Base-by-base conservation (phyloP, 345 rosid genomes). In the Barbarea vulgaris region DNA sequence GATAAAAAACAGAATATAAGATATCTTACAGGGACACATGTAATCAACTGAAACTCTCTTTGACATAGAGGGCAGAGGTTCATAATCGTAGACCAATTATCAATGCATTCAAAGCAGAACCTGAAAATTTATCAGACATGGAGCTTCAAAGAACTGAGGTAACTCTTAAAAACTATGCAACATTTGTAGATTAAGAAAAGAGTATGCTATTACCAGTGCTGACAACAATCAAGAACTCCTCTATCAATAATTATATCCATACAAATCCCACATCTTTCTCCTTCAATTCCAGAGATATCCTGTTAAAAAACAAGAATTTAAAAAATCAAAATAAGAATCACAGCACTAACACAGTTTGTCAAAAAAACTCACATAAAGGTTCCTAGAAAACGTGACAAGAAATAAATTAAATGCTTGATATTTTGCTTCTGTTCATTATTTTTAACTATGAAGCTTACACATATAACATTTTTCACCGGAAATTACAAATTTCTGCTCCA, bases 31-130 rank as follows among this genome's bases (percentile, higher is more conserved):
- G 98, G 97, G 75, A 95, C 94, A 80, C 99, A 95, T 51, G 99
- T 92, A 77, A 95, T 95, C 77, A 86, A 68, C 76, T 92, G 98
- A 85, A 95, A 95, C 84, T 90, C 99, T 78, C 85, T 87, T 79
- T 95, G 99, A 84, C 99, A 95, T 19, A 95, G 97, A 17, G 99
- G 98, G 80, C 99, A 95, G 1, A 95, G 93, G 83, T 89, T 95
- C 77, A 96, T 92, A 81, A 95, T 95, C 34, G 98, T 85, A 72
- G 98, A 83, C 99, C 99, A 95, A 76, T 92, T 90, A 82, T 95
- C 99, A 82, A 95, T 92, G 70, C 99, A 95, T n/a, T 80, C 94
- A 83, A 95, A 92, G 81, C 98, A 95, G 76, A 95, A 95, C 98
- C 99, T 95, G 87, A 52, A 52, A 58, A 64, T 44, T 22, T 62